Evolutionary conservation across 805 yeast genomes (phyloP), one percentile per base, ranked within the genome.

Genomic region (Clavispora fructus): DNA sequence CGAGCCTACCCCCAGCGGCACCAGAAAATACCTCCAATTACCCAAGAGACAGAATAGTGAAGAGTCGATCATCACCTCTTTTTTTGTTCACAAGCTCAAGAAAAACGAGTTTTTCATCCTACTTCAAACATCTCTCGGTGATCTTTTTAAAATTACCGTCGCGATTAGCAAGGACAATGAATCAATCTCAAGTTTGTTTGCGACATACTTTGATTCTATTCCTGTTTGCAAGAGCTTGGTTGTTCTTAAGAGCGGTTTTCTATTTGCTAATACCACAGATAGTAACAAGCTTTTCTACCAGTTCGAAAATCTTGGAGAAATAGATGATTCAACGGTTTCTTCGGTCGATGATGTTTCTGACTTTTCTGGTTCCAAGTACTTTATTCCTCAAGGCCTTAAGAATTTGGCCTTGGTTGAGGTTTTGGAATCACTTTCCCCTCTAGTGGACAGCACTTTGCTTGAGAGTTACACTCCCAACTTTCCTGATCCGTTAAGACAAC

Each of bases 161-260:
- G 76, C 78, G 16, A 59, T 83, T 8, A 76, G 73, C 26, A 68
- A 69, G 13, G 74, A 76, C 40, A 68, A 63, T 11, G 77, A 74
- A 41, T 57, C 60, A 9, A 73, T 76, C 7, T 67, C 68, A 1
- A 55, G 63, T 1, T 58, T 85, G 9, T 59, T 69, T n/a, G 71
- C 85, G 12, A 70, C 78, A 13, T 90, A 85, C 57, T 91, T 92
- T 63, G 97, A 87, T 58, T 75, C 95, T 0, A 73, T 87, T 31
- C 86, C 90, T 1, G 61, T 75, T 1, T 75, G 86, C 25, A 69
- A 71, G 17, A 60, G 74, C 6, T 55, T 92, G 11, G 68, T 74
- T 35, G 79, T 92, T 37, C 73, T 90, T 51, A 83, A 77, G 52
- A 76, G 86, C 7, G 99, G 98, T 0, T 85, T 81, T 52, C 56